These are phyloP conservation scores for Zasmidium cellare DNA, from an alignment of 2,329 filamentous ascomycete genomes.

Conservation along the genomic window DNA sequence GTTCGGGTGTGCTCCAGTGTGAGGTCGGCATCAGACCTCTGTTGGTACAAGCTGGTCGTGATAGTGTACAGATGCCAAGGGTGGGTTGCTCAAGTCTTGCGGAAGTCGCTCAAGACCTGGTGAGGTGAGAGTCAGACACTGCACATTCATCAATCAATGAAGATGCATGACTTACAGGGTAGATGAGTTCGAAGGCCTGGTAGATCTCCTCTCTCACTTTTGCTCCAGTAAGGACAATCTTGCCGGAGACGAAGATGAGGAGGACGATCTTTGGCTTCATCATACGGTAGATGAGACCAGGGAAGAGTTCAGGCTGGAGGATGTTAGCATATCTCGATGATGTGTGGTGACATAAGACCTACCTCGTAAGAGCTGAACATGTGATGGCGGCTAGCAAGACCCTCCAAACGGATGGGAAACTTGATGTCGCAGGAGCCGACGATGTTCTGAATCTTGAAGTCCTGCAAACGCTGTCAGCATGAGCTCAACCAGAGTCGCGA, in stretches of 20 bases:
- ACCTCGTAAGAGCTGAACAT: slow-evolving; percentile 88
- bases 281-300: slow-evolving; percentile 99
- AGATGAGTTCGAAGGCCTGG: slow-evolving; percentile 95
- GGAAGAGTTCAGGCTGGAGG: slow-evolving; percentile 88
- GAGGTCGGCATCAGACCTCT: not conserved
- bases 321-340: too few relatives aligned
- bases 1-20: not conserved
- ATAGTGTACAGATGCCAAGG: not conserved
- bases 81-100: slow-evolving; percentile 19
- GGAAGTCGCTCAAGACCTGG: slow-evolving; percentile 23
- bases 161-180: slow-evolving; percentile 67
- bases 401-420: slow-evolving; percentile 96
- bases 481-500: not conserved
- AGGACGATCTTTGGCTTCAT: slow-evolving; percentile 99
- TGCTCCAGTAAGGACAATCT: slow-evolving; percentile 96
- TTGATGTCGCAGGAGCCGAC: slow-evolving; percentile 99
- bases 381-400: slow-evolving; percentile 93
- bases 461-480: slow-evolving; percentile 36
- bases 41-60: not conserved
- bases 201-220: slow-evolving; percentile 99
- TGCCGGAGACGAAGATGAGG: slow-evolving; percentile 91
- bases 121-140: slow-evolving; percentile 5
- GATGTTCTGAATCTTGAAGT: slow-evolving; percentile 99
- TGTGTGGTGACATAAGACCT: too few relatives aligned
- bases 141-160: slow-evolving; percentile 17